Conservation (phyloP, 2,329 filamentous ascomycete genomes). For the Sporothrix inflata region DNA sequence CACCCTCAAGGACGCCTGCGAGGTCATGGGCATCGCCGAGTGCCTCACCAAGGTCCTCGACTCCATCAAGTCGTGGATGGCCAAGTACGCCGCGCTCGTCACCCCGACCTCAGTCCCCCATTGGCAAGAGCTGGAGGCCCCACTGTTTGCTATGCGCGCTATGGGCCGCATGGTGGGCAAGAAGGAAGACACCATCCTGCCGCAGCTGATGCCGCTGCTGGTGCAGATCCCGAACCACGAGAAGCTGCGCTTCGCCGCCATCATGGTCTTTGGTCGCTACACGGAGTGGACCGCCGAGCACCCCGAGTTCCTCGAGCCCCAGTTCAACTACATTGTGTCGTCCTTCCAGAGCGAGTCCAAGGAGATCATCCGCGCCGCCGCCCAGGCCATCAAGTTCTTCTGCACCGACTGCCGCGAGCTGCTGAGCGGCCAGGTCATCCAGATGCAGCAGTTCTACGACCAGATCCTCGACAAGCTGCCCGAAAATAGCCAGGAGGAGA, state of each 20-base stretch:
- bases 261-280: constrained; percentile 95
- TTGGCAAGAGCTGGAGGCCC: constrained; percentile 96
- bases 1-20: constrained; percentile 93
- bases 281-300: constrained; percentile 98
- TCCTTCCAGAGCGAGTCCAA: constrained; percentile 87
- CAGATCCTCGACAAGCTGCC: constrained; percentile 85
- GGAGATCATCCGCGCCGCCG: constrained; percentile 89
- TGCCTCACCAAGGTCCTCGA: constrained; percentile 88
- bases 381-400: constrained; percentile 94
- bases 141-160: constrained; percentile 90
- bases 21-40: constrained; percentile 91
- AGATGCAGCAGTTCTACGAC: constrained; percentile 91
- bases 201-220: constrained; percentile 88
- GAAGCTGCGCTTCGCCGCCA: constrained; percentile 97
- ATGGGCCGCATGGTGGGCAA: constrained; percentile 95
- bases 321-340: constrained; percentile 93
- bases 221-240: constrained; percentile 94
- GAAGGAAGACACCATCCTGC: constrained; percentile 83
- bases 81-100: constrained; percentile 76
- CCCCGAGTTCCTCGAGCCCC: constrained; percentile 85
- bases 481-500: constrained; percentile 85
- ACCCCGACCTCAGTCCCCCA: constrained; percentile 77
- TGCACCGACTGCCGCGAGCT: constrained; percentile 92
- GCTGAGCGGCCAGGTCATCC: constrained; percentile 78
- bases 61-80: constrained; percentile 86